These are phyloP conservation scores for Didymella exigua DNA, from an alignment of 2,329 filamentous ascomycete species.

Conservation along the genomic window DNA sequence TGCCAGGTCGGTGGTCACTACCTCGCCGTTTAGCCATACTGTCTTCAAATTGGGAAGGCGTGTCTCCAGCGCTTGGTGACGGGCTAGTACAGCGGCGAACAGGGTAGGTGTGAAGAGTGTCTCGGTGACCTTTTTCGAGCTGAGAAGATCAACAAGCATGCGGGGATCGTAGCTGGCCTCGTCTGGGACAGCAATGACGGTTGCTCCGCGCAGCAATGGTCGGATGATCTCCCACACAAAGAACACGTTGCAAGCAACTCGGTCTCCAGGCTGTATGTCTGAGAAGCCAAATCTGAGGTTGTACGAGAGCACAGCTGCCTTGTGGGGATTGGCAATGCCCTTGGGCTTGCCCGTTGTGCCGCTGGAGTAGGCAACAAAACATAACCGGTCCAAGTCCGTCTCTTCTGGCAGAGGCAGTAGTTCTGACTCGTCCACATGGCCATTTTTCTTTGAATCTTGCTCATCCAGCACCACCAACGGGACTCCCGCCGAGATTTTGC, in stretches of 20 bases:
- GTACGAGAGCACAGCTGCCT: slow-evolving; percentile 75
- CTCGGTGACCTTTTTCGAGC: slow-evolving; percentile 71
- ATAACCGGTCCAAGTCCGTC: slow-evolving; percentile 73
- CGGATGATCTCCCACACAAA: slow-evolving; percentile 86
- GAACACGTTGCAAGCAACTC: slow-evolving; percentile 87
- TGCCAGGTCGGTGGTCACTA: slow-evolving; percentile 78
- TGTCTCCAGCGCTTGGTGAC: slow-evolving; percentile 68
- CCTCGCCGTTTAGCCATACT: slow-evolving; percentile 82
- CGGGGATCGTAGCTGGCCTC: slow-evolving; percentile 78
- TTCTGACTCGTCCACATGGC: slow-evolving; percentile 50
- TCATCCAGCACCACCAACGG: slow-evolving; percentile 71
- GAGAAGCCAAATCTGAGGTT: slow-evolving; percentile 72
- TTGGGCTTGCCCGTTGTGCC: slow-evolving; percentile 81
- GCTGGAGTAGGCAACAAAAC: slow-evolving; percentile 82
- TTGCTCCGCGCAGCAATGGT: slow-evolving; percentile 75
- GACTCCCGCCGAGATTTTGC: slow-evolving; percentile 67
- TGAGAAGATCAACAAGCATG: slow-evolving; percentile 72
- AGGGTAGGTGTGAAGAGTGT: slow-evolving; percentile 85
- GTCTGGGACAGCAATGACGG: slow-evolving; percentile 76
- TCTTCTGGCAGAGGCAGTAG: slow-evolving; percentile 62
- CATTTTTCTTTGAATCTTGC: slow-evolving; percentile 26
- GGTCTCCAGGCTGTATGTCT: slow-evolving; percentile 72
- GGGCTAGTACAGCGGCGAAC: slow-evolving; percentile 73
- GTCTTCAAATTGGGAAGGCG: slow-evolving; percentile 70
- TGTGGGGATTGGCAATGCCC: slow-evolving; percentile 79